phyloP scores from a whole-genome alignment of 2,329 filamentous ascomycete genomes.

The Phymatotrichopsis omnivora region DNA sequence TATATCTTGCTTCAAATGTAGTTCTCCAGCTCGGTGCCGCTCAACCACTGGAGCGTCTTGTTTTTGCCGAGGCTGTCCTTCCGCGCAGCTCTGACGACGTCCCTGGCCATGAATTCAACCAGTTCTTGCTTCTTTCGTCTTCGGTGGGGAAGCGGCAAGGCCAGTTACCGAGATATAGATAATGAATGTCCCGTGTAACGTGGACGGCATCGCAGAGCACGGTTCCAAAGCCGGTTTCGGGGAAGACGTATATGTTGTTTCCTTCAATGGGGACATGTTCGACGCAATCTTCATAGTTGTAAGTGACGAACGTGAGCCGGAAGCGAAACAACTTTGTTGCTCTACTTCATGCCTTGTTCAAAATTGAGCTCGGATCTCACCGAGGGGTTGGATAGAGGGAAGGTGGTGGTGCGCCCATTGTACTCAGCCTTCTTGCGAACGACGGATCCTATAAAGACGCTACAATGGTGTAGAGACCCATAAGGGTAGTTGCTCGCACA shows the following conservation, averaged over 20 bases:
- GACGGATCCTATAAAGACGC: conserved; percentile 83
- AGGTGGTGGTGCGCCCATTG: conserved; percentile 78
- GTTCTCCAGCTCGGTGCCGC: conserved; percentile 27
- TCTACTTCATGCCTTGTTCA: conserved; percentile 83
- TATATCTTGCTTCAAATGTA: conserved; percentile 32
- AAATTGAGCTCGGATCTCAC: conserved; percentile 97
- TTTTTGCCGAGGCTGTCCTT: conserved; percentile 30
- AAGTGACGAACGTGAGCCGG: conserved; percentile 54
- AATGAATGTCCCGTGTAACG: conserved; percentile 90
- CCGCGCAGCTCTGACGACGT: conserved; percentile 27
- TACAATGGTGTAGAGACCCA: conserved; percentile 89
- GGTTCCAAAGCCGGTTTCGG: conserved; percentile 83
- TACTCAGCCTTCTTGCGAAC: conserved; percentile 52
- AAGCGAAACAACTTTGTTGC: conserved; percentile 89
- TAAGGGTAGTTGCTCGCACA: conserved; percentile 86
- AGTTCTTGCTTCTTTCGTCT: conserved; percentile 70
- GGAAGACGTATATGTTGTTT: conserved; percentile 84
- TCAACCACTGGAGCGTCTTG: conserved; percentile 29
- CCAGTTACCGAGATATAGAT: conserved; percentile 87
- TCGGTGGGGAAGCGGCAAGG: conserved; percentile 61
- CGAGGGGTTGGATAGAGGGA: conserved; percentile 91
- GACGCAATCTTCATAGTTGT: conserved; percentile 39
- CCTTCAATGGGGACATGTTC: conserved; percentile 69
- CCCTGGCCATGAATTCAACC: conserved; percentile 43
- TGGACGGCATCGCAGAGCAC: conserved; percentile 81